Evolutionary conservation across 345 rosid genomes (phyloP).

Genomic region (Nephelium lappaceum): DNA sequence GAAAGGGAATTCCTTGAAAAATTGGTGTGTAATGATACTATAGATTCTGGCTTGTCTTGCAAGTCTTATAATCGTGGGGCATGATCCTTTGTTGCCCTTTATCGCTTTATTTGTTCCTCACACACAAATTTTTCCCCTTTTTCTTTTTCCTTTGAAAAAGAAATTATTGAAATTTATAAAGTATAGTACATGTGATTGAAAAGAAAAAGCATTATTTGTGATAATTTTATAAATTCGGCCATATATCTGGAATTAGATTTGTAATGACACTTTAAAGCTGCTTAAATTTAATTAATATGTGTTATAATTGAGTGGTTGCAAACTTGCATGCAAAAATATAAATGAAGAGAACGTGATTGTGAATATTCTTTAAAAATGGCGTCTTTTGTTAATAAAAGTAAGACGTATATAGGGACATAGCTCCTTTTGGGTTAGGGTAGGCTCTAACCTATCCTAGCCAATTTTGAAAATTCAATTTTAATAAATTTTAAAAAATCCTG

Average conservation of each 20-base stretch:
- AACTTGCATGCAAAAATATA: background rate
- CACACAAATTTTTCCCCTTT: background rate
- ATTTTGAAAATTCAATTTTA: too few species aligned
- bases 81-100: background rate
- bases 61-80: constrained; percentile 14
- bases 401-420: too few species aligned
- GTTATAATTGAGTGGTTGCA: background rate
- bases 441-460: too few species aligned
- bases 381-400: background rate
- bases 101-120: background rate
- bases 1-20: too few species aligned
- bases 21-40: background rate
- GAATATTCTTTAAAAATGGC: background rate
- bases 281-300: too few species aligned
- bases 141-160: background rate
- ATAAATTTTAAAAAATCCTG: too few species aligned
- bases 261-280: background rate
- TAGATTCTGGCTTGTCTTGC: constrained; percentile 16
- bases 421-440: too few species aligned
- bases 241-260: background rate
- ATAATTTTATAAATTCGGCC: background rate
- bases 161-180: background rate
- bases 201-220: background rate
- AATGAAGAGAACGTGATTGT: background rate
- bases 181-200: background rate